A percentile compares a stretch with the other conserved stretches of the same genome.
Conservation (phyloP, 352 stramenopile genomes). For the Phytophthora pisi region DNA sequence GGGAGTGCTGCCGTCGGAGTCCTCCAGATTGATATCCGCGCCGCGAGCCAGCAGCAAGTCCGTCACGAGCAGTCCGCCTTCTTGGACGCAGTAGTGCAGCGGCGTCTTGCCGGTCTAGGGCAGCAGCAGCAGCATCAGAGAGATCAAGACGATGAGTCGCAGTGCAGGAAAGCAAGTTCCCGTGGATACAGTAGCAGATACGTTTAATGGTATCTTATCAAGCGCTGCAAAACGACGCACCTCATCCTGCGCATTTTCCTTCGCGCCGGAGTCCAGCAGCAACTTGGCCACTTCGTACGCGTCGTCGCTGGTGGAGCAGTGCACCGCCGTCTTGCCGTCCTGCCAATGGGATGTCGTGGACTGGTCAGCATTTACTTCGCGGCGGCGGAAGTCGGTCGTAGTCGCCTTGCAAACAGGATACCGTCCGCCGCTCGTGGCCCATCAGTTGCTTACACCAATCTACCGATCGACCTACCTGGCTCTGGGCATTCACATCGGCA, state of each 20-base stretch:
- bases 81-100: constrained; percentile 34
- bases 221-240: constrained; percentile 17
- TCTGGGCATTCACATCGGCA: constrained; percentile 8
- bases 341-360: background rate
- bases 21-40: constrained; percentile 23
- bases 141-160: background rate
- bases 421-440: background rate
- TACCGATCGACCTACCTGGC: constrained; percentile 1
- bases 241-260: constrained; percentile 20
- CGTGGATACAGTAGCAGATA: background rate
- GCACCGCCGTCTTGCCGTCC: constrained; percentile 16
- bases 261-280: constrained; percentile 21
- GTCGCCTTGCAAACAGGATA: background rate
- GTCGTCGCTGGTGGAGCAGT: constrained; percentile 23
- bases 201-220: too few species aligned
- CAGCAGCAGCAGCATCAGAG: background rate
- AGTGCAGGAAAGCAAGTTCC: background rate
- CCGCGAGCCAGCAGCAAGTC: constrained; percentile 28
- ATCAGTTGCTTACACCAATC: background rate
- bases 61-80: constrained; percentile 30
- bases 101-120: constrained; percentile 27
- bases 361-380: background rate
- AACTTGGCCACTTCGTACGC: constrained; percentile 26
- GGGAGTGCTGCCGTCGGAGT: constrained; percentile 16
- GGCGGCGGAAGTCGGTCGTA: background rate